Conservation (phyloP, 192 early-diverging fungal species). For the Linnemannia zychae region DNA sequence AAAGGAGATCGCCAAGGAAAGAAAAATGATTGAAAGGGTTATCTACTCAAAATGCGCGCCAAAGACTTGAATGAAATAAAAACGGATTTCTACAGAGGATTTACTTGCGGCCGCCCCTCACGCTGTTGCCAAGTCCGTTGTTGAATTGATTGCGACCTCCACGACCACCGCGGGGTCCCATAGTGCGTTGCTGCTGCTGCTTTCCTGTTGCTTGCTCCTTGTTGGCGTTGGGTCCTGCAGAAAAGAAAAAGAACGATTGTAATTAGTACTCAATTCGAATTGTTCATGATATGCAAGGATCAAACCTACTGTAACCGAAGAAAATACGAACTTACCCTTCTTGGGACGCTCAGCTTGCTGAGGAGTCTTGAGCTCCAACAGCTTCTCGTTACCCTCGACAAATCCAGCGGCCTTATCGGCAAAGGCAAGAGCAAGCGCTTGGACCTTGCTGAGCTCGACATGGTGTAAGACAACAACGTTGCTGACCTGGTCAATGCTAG, state of each 20-base stretch:
- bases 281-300: neutral
- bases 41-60: neutral
- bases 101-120: slow-evolving; percentile 30
- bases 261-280: neutral
- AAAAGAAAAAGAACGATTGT: neutral
- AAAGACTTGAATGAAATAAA: neutral
- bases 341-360: slow-evolving; percentile 33
- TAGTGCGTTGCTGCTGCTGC: slow-evolving; percentile 28
- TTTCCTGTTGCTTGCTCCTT: slow-evolving; percentile 26
- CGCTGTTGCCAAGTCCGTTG: slow-evolving; percentile 40
- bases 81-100: neutral
- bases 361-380: slow-evolving; percentile 78
- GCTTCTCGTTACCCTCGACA: slow-evolving; percentile 92
- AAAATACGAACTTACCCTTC: slow-evolving; percentile 14
- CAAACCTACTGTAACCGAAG: neutral
- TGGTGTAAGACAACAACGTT: slow-evolving; percentile 86
- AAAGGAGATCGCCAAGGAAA: neutral
- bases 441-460: slow-evolving; percentile 78
- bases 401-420: slow-evolving; percentile 88
- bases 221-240: slow-evolving; percentile 18
- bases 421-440: slow-evolving; percentile 87
- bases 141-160: slow-evolving; percentile 29
- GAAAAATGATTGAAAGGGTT: neutral
- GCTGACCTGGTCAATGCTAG: slow-evolving; percentile 87
- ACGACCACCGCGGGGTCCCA: slow-evolving; percentile 25